phyloP scores from a whole-genome alignment of 352 stramenopile species.

The Globisporangium acanthophoron region DNA sequence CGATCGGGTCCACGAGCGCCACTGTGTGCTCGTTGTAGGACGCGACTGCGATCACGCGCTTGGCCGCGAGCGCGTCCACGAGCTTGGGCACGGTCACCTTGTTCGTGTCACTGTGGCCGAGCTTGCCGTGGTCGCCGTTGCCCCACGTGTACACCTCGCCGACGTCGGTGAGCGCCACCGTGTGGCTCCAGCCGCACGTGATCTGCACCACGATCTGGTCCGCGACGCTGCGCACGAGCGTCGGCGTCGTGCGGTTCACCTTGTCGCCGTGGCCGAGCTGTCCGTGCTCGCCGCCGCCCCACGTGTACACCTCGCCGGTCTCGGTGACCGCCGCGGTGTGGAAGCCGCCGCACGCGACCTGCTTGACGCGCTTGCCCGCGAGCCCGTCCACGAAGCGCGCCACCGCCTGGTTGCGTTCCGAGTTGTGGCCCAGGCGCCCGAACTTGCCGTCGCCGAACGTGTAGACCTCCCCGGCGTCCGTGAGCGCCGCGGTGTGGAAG shows the following conservation, averaged over 20 bases:
- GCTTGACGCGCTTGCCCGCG: constrained; percentile 68
- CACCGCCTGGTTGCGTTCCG: constrained; percentile 75
- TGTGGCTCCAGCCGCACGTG: constrained; percentile 96
- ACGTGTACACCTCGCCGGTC: constrained; percentile 83
- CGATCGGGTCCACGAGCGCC: constrained; percentile 84
- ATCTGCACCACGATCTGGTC: constrained; percentile 91
- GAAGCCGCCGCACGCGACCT: constrained; percentile 87
- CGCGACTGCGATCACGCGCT: constrained; percentile 93
- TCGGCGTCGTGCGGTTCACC: constrained; percentile 93
- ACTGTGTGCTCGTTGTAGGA: constrained; percentile 98
- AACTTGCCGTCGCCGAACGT: constrained; percentile 93
- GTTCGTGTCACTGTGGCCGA: constrained; percentile 92
- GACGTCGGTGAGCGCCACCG: constrained; percentile 89
- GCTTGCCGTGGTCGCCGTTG: constrained; percentile 92
- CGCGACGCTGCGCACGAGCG: constrained; percentile 86
- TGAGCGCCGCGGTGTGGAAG: constrained; percentile 82
- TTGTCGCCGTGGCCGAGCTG: constrained; percentile 97
- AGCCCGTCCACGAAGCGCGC: constrained; percentile 69
- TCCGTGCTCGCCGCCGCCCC: constrained; percentile 89
- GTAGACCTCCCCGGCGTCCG: constrained; percentile 89
- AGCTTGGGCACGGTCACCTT: constrained; percentile 94
- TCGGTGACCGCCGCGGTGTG: constrained; percentile 84
- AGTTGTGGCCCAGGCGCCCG: constrained; percentile 78
- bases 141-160: constrained; percentile 94
- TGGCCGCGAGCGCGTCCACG: constrained; percentile 88